Conservation (phyloP, 2,329 filamentous ascomycete genomes). For the Colletotrichum karsti region DNA sequence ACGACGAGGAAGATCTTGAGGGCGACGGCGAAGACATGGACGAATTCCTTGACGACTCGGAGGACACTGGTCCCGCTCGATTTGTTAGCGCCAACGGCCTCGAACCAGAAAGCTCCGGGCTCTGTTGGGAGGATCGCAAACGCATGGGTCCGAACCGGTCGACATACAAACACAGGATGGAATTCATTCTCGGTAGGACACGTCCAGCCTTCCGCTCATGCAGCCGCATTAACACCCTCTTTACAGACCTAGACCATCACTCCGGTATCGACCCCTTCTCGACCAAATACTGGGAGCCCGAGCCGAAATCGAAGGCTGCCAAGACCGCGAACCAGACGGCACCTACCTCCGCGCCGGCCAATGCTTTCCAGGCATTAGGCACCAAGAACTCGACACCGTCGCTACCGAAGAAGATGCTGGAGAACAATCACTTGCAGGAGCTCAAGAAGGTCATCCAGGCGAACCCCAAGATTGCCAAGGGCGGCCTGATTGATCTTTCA, state of each 20-base stretch:
- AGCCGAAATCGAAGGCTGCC: conserved; percentile 39
- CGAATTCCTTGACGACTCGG: conserved; percentile 88
- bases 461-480: conserved; percentile 29
- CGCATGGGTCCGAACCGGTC: conserved; percentile 57
- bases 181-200: conserved; percentile 74
- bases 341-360: conserved; percentile 33
- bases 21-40: conserved; percentile 86
- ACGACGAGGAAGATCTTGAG: conserved; percentile 74
- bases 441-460: conserved; percentile 48
- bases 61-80: conserved; percentile 67
- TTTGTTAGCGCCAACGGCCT: conserved; percentile 73
- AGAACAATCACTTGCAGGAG: conserved; percentile 41
- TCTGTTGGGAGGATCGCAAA: conserved; percentile 80
- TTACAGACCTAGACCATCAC: conserved; percentile 57
- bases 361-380: conserved; percentile 47
- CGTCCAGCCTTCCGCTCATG: conserved; percentile 29
- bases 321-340: conserved; percentile 19
- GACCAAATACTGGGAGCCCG: conserved; percentile 76
- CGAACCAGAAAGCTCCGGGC: conserved; percentile 79
- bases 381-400: conserved; percentile 2
- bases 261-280: conserved; percentile 84
- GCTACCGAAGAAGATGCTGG: conserved; percentile 34
- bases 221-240: conserved; percentile 32
- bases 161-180: conserved; percentile 72
- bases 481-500: conserved; percentile 26